Percentiles rank a stretch among this genome's conserved stretches.
These are phyloP conservation scores for Rhizophagus sp. DNA, from an alignment of 192 early-diverging fungal genomes.

Conservation along the genomic window DNA sequence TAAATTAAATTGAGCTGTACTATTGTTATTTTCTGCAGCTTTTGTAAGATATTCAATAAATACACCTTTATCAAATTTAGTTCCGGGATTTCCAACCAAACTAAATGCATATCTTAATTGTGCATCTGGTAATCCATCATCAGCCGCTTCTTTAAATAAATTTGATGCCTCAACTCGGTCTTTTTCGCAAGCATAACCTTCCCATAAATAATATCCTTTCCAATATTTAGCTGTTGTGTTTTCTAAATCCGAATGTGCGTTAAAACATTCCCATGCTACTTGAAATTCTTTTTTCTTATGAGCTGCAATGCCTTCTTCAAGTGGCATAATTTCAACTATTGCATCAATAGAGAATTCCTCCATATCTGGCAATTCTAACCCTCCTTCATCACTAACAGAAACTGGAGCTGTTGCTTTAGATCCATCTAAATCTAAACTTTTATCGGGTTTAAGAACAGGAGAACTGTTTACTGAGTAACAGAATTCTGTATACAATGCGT, in stretches of 20 bases:
- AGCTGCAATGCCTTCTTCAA: not conserved
- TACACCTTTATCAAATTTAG: not conserved
- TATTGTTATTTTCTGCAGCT: not conserved
- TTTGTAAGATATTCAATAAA: conserved; percentile 6
- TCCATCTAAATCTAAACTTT: not conserved
- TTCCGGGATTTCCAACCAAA: not conserved
- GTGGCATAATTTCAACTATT: not conserved
- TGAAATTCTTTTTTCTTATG: not conserved
- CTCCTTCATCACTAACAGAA: not conserved
- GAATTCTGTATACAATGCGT: not conserved
- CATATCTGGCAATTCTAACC: not conserved
- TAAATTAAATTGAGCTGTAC: conserved; percentile 6
- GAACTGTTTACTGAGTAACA: not conserved
- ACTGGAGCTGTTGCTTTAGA: not conserved
- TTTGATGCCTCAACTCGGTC: not conserved
- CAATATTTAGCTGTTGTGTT: conserved; percentile 21
- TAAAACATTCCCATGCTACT: conserved; percentile 21
- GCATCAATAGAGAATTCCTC: not conserved
- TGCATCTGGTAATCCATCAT: conserved; percentile 20
- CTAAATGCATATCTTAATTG: conserved; percentile 23
- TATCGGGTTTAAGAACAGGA: not conserved
- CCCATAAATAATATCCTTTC: conserved; percentile 22
- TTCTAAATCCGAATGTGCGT: not conserved
- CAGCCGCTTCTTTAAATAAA: conserved; percentile 21
- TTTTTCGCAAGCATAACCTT: conserved; percentile 1